These are phyloP conservation scores for Butyriboletus appendiculatus DNA, from an alignment of 1,284 basidiomycete species.

Conservation along the genomic window DNA sequence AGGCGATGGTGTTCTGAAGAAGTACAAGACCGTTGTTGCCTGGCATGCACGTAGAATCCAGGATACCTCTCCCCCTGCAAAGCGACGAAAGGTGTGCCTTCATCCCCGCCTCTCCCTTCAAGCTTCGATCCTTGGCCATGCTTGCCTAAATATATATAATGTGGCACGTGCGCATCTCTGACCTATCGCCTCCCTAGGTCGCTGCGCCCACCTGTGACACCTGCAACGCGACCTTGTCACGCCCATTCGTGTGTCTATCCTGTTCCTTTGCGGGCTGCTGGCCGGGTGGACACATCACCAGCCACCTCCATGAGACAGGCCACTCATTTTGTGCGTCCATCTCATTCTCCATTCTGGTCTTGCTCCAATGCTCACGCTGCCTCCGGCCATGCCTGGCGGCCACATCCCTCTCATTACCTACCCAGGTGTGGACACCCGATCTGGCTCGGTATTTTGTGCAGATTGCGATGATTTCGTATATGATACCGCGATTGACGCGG, in stretches of 20 bases:
- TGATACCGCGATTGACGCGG: constrained; percentile 43
- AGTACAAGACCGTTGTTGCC: constrained; percentile 40
- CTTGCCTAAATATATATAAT: neutral
- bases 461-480: constrained; percentile 63
- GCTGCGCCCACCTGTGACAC: constrained; percentile 61
- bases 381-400: neutral
- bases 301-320: constrained; percentile 55
- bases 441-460: constrained; percentile 59
- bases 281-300: constrained; percentile 53
- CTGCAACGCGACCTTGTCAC: constrained; percentile 58
- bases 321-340: constrained; percentile 70
- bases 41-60: constrained; percentile 42
- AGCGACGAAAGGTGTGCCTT: constrained; percentile 45
- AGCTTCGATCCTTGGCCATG: neutral
- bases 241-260: constrained; percentile 82
- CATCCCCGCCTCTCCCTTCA: neutral
- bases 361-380: neutral
- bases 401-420: neutral
- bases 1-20: constrained; percentile 30
- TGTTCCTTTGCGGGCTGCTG: constrained; percentile 79
- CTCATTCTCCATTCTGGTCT: neutral
- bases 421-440: constrained; percentile 57
- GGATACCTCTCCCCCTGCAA: constrained; percentile 37
- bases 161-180: neutral
- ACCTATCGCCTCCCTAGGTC: constrained; percentile 26